These are phyloP conservation scores for Fusarium anguioides DNA, from an alignment of 2,329 filamentous ascomycete species.

Conservation along the genomic window DNA sequence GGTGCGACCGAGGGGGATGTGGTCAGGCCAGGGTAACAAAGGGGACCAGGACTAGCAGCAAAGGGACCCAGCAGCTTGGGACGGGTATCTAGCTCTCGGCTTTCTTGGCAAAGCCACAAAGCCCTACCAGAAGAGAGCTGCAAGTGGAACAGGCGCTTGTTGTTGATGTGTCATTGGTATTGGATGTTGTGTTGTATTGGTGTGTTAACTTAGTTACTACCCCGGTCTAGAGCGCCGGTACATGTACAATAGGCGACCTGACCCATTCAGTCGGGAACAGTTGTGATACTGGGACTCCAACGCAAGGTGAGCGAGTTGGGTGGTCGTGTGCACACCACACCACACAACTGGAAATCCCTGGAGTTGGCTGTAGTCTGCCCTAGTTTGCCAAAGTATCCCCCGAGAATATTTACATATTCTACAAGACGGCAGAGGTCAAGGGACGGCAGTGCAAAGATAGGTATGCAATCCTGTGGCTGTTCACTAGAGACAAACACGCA, in stretches of 20 bases:
- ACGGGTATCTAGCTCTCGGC: slow-evolving; percentile 47
- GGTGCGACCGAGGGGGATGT: slow-evolving; percentile 39
- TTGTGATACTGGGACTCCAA: slow-evolving; percentile 20
- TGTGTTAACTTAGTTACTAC: slow-evolving; percentile 21
- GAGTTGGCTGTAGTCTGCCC: background rate
- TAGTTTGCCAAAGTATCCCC: background rate
- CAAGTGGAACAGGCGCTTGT: slow-evolving; percentile 28
- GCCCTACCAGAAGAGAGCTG: slow-evolving; percentile 33
- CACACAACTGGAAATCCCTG: slow-evolving; percentile 1
- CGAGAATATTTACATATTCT: background rate
- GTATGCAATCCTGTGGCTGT: slow-evolving; percentile 23
- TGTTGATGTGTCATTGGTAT: slow-evolving; percentile 22
- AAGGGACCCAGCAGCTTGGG: slow-evolving; percentile 46
- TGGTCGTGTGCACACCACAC: slow-evolving; percentile 4
- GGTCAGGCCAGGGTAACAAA: slow-evolving; percentile 24
- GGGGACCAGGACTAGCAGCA: slow-evolving; percentile 9
- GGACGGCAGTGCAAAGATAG: background rate
- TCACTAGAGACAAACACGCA: slow-evolving; percentile 27
- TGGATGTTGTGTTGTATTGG: slow-evolving; percentile 22
- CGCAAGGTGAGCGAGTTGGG: background rate
- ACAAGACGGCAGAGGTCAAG: background rate
- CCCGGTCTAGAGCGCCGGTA: slow-evolving; percentile 29
- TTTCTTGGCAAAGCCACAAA: slow-evolving; percentile 38
- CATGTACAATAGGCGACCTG: slow-evolving; percentile 34
- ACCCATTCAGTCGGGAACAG: slow-evolving; percentile 35